These are phyloP conservation scores for Herpotrichia juniperi DNA, from an alignment of 2,329 filamentous ascomycete species.

Conservation along the genomic window DNA sequence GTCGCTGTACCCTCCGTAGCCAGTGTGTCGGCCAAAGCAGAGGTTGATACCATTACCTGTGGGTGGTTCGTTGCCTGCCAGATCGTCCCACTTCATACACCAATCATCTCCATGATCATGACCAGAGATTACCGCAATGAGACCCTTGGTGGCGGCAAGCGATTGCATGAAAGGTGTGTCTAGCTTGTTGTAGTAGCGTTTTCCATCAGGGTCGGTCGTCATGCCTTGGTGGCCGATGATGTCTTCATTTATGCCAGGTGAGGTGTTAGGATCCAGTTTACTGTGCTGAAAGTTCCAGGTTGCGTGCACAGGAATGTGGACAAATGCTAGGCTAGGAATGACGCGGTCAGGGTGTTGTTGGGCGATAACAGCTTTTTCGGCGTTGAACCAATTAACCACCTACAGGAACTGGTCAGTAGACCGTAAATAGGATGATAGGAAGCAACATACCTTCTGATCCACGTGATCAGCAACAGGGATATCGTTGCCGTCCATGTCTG, in stretches of 20 bases:
- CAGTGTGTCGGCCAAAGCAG: constrained; percentile 70
- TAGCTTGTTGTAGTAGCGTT: constrained; percentile 50
- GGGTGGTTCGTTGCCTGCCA: constrained; percentile 34
- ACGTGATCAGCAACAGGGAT: constrained; percentile 23
- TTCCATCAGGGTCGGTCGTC: constrained; percentile 18
- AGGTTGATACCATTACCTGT: constrained; percentile 53
- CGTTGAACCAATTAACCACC: constrained; percentile 36
- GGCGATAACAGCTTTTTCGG: constrained; percentile 20
- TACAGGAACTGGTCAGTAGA: background rate
- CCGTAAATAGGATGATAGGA: background rate
- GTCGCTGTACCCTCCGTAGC: constrained; percentile 69
- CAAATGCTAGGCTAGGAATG: constrained; percentile 60
- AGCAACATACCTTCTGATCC: constrained; percentile 23
- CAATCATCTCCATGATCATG: constrained; percentile 63
- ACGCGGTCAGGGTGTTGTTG: constrained; percentile 31
- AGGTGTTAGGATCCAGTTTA: constrained; percentile 51
- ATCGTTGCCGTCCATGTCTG: constrained; percentile 16
- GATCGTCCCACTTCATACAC: constrained; percentile 49
- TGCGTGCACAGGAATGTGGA: constrained; percentile 56
- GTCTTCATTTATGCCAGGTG: constrained; percentile 48
- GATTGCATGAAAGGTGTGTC: constrained; percentile 69
- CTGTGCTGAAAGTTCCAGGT: constrained; percentile 49
- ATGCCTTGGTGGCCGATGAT: constrained; percentile 28
- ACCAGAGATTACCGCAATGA: constrained; percentile 60
- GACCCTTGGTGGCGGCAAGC: constrained; percentile 59